A percentile compares a stretch with the other conserved stretches of the same genome.
Evolutionary conservation across 352 stramenopile genomes (phyloP).

Genomic region (Phytophthora pinifolia): DNA sequence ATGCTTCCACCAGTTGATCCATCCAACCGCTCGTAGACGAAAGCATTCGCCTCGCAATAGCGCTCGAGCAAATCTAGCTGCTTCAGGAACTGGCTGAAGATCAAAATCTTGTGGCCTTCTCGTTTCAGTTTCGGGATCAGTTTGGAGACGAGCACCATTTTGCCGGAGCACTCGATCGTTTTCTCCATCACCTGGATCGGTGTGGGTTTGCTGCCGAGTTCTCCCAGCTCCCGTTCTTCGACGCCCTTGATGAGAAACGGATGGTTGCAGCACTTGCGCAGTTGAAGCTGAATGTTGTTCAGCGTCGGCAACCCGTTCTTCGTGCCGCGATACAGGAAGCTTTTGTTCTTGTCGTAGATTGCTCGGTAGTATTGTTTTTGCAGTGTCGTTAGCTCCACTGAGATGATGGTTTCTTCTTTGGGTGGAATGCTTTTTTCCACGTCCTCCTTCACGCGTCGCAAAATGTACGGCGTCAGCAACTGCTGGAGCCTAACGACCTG

Average conservation of each 20-base stretch:
- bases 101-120: conserved; percentile 94
- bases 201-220: conserved; percentile 59
- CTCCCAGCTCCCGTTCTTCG: conserved; percentile 80
- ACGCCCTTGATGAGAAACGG: conserved; percentile 98
- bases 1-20: conserved; percentile 88
- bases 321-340: conserved; percentile 92
- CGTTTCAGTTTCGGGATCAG: conserved; percentile 89
- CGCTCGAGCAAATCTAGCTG: conserved; percentile 94
- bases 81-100: conserved; percentile 96
- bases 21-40: conserved; percentile 90
- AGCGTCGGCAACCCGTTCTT: conserved; percentile 90
- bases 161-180: conserved; percentile 82
- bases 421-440: conserved; percentile 96
- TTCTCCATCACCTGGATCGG: conserved; percentile 74
- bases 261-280: conserved; percentile 99
- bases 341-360: conserved; percentile 99
- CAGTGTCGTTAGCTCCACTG: conserved; percentile 96
- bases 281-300: conserved; percentile 99
- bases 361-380: conserved; percentile 99
- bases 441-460: conserved; percentile 98
- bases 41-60: conserved; percentile 91
- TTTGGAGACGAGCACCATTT: conserved; percentile 91
- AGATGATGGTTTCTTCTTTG: conserved; percentile 96
- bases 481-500: conserved; percentile 95
- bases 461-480: conserved; percentile 93